Conservation (phyloP, 805 yeast species). For the Candida railenensis region DNA sequence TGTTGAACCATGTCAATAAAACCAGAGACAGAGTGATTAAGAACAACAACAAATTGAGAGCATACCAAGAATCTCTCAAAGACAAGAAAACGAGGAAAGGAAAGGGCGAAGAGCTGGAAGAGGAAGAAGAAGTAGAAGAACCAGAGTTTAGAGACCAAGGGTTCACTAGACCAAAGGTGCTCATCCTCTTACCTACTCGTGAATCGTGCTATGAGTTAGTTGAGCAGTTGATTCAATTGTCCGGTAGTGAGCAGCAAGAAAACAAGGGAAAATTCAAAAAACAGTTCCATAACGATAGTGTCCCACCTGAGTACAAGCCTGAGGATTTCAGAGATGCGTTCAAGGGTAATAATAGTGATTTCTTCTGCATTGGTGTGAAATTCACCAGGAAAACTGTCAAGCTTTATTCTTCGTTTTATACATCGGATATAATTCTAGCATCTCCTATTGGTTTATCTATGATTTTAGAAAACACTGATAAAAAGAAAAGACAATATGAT, state of each 20-base stretch:
- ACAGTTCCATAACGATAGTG: constrained; percentile 59
- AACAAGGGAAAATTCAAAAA: constrained; percentile 71
- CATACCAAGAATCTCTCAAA: constrained; percentile 39
- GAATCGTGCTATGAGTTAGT: constrained; percentile 72
- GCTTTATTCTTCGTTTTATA: constrained; percentile 78
- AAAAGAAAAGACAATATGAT: constrained; percentile 65
- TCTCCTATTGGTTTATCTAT: constrained; percentile 84
- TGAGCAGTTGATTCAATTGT: constrained; percentile 54
- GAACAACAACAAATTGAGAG: constrained; percentile 60
- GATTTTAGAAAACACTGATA: constrained; percentile 64
- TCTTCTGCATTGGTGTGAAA: constrained; percentile 87
- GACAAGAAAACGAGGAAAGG: constrained; percentile 38
- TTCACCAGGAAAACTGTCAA: constrained; percentile 85
- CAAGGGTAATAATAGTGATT: constrained; percentile 88
- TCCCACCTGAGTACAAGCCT: constrained; percentile 60
- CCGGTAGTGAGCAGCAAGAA: constrained; percentile 75
- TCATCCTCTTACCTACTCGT: constrained; percentile 82
- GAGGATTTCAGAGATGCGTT: constrained; percentile 78
- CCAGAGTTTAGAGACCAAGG: constrained; percentile 89
- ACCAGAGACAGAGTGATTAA: constrained; percentile 83
- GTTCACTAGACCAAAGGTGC: constrained; percentile 86
- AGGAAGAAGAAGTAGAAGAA: constrained; percentile 25
- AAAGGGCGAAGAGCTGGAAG: background rate
- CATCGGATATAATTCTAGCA: constrained; percentile 83
- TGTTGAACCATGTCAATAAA: constrained; percentile 78